These are phyloP conservation scores for Apiospora saccharicola DNA, from an alignment of 2,329 filamentous ascomycete genomes.

Conservation along the genomic window DNA sequence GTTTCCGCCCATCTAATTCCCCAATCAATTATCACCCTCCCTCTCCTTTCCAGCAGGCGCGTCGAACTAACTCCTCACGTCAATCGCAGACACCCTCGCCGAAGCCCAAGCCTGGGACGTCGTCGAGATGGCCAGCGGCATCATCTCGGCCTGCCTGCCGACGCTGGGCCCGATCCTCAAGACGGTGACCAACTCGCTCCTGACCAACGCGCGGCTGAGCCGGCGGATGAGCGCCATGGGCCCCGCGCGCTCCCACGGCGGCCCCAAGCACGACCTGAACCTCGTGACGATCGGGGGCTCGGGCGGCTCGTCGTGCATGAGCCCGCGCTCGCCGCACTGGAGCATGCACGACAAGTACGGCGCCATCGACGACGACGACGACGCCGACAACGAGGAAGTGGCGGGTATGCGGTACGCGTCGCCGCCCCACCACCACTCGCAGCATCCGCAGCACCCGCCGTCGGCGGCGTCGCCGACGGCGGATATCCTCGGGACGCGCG, in stretches of 20 bases:
- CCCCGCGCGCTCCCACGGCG: background rate
- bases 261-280: background rate
- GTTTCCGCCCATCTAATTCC: too few relatives aligned
- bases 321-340: background rate
- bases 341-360: background rate
- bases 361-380: background rate
- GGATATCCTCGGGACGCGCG: background rate
- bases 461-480: background rate
- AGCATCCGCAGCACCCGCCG: background rate
- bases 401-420: background rate
- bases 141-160: conserved; percentile 20
- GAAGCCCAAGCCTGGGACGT: conserved; percentile 20
- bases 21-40: too few relatives aligned
- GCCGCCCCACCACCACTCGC: too few relatives aligned
- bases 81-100: background rate
- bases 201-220: background rate
- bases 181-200: conserved; percentile 55
- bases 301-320: background rate
- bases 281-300: conserved; percentile 22
- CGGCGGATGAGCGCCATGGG: background rate
- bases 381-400: background rate
- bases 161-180: conserved; percentile 24
- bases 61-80: background rate
- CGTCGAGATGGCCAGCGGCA: conserved; percentile 19
- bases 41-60: too few relatives aligned